phyloP scores from a whole-genome alignment of 495 filamentous ascomycete species.

The Penicillium atrosanguineum region DNA sequence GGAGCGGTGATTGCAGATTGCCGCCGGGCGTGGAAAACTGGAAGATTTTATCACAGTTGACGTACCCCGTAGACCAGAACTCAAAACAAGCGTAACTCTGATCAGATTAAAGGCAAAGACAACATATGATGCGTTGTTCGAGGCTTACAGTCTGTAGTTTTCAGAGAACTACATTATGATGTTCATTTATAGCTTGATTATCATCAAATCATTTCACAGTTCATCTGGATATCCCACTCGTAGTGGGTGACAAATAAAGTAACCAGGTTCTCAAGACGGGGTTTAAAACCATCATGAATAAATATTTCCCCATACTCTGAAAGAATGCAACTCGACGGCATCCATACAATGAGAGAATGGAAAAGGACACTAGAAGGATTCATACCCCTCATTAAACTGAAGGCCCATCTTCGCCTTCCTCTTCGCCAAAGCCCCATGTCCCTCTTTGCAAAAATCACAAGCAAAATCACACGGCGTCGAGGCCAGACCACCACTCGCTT shows the following conservation, averaged over 20 bases:
- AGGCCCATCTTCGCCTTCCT: conserved; percentile 50
- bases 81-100: not conserved
- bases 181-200: not conserved
- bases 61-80: not conserved
- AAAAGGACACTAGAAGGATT: not conserved
- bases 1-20: not conserved
- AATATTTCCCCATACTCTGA: not conserved
- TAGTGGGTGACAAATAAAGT: not conserved
- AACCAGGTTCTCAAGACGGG: not conserved
- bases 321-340: not conserved
- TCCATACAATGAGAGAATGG: not conserved
- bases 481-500: not conserved
- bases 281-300: not conserved
- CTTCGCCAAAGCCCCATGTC: conserved; percentile 53
- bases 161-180: not conserved
- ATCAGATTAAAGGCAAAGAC: not conserved
- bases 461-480: conserved; percentile 70
- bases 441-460: conserved; percentile 89
- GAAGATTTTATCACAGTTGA: not conserved
- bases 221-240: not conserved
- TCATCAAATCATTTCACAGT: not conserved
- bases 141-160: not conserved
- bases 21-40: not conserved
- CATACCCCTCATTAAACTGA: conserved; percentile 5
- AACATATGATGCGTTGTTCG: not conserved